phyloP scores from a whole-genome alignment of 192 early-diverging fungal genomes.

The Coemansia sp. region DNA sequence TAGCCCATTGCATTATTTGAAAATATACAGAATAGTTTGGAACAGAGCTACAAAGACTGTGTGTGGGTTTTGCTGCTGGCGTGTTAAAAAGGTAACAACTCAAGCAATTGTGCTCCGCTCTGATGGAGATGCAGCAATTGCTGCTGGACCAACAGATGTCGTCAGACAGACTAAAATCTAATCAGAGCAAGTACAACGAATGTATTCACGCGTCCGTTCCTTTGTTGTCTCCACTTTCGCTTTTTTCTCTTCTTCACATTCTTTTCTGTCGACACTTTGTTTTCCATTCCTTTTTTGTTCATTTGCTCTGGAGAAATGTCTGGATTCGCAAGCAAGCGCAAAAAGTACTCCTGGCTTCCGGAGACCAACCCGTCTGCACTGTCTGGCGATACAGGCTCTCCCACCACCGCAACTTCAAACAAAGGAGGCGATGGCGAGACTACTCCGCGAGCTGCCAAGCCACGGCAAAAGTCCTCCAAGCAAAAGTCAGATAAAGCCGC shows the following conservation, averaged over 20 bases:
- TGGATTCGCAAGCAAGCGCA: slow-evolving; percentile 29
- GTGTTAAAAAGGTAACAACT: too few relatives aligned
- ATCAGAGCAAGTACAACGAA: too few relatives aligned
- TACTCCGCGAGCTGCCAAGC: slow-evolving; percentile 5
- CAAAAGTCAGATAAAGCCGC: slow-evolving; percentile 8
- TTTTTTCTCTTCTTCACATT: neutral
- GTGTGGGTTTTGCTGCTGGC: too few relatives aligned
- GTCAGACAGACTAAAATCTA: neutral
- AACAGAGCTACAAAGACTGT: too few relatives aligned
- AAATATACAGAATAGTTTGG: too few relatives aligned
- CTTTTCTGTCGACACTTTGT: neutral
- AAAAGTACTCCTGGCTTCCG: slow-evolving; percentile 53
- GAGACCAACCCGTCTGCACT: slow-evolving; percentile 47
- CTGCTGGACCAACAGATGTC: too few relatives aligned
- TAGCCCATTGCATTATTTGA: slow-evolving; percentile 39
- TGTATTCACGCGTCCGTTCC: too few relatives aligned
- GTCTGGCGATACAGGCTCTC: slow-evolving; percentile 26
- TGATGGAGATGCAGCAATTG: too few relatives aligned
- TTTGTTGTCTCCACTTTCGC: neutral
- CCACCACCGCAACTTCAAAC: slow-evolving; percentile 5
- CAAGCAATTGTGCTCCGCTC: too few relatives aligned
- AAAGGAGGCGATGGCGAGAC: slow-evolving; percentile 28
- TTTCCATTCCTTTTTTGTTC: neutral
- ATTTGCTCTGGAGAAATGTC: slow-evolving; percentile 19
- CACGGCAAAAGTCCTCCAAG: neutral